phyloP scores from a whole-genome alignment of 495 filamentous ascomycete genomes.

The Penicillium argentinense region DNA sequence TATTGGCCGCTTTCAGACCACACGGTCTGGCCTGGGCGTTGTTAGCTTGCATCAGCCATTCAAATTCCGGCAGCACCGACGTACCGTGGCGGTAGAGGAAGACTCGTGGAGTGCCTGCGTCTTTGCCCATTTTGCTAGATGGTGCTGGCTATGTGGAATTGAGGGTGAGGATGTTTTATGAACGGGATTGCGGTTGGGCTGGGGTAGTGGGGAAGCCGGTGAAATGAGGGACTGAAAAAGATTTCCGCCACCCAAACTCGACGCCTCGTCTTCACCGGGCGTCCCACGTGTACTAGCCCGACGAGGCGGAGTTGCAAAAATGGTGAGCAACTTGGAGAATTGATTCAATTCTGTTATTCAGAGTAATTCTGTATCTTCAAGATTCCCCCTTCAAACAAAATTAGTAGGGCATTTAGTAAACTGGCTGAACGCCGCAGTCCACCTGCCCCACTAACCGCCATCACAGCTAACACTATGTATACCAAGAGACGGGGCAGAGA shows the following conservation, averaged over 20 bases:
- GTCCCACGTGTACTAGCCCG: too few species aligned
- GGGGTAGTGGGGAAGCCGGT: not conserved
- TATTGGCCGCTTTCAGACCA: constrained; percentile 86
- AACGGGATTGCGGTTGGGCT: not conserved
- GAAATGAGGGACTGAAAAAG: not conserved
- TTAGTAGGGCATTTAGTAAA: not conserved
- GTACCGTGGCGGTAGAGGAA: constrained; percentile 41
- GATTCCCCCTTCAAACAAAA: not conserved
- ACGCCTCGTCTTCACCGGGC: not conserved
- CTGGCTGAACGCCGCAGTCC: too few species aligned
- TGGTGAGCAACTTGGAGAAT: not conserved
- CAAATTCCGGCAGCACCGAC: too few species aligned
- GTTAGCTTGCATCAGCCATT: too few species aligned
- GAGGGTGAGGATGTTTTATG: not conserved
- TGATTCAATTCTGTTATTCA: not conserved
- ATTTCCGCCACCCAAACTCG: not conserved
- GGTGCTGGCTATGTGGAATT: not conserved
- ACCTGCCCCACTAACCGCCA: too few species aligned
- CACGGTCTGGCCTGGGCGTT: constrained; percentile 66
- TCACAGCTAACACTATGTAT: too few species aligned
- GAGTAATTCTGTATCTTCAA: not conserved
- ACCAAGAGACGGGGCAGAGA: too few species aligned
- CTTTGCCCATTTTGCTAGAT: constrained; percentile 41
- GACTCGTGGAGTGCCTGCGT: constrained; percentile 43
- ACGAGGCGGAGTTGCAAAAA: too few species aligned